phyloP scores from a whole-genome alignment of 768 basidiomycete genomes.

The Pleurotus tuoliensis region DNA sequence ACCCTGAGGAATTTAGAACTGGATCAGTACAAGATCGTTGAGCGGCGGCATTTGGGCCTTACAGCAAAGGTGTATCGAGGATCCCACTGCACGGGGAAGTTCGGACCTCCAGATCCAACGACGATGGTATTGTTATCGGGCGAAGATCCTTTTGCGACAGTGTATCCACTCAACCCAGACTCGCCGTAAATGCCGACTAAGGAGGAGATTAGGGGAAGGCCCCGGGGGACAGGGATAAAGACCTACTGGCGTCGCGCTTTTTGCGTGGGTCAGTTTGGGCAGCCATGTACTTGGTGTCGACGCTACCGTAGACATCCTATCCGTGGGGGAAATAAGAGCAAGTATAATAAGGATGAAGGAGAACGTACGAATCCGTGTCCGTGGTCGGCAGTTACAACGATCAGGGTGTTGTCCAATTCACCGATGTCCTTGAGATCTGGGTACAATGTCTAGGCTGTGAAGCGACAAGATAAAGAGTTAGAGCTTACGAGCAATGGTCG shows the following conservation, averaged over 20 bases:
- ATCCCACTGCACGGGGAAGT: slow-evolving; percentile 43
- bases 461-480: neutral
- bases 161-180: slow-evolving; percentile 40
- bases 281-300: slow-evolving; percentile 22
- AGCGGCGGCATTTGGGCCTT: neutral
- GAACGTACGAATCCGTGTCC: slow-evolving; percentile 40
- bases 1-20: slow-evolving; percentile 15
- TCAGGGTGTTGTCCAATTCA: slow-evolving; percentile 37
- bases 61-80: slow-evolving; percentile 39
- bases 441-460: neutral
- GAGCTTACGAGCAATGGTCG: slow-evolving; percentile 34
- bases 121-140: slow-evolving; percentile 37
- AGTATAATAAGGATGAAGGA: neutral
- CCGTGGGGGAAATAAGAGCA: neutral
- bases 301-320: slow-evolving; percentile 35
- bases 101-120: slow-evolving; percentile 33
- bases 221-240: no score
- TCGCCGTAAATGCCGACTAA: slow-evolving; percentile 33
- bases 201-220: neutral
- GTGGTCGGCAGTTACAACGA: slow-evolving; percentile 43
- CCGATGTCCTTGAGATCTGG: slow-evolving; percentile 40
- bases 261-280: slow-evolving; percentile 17
- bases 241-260: slow-evolving; percentile 20
- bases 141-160: slow-evolving; percentile 29
- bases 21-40: neutral